phyloP scores from a whole-genome alignment of 73 alveolate genomes.

The Paramecium biaurelia region DNA sequence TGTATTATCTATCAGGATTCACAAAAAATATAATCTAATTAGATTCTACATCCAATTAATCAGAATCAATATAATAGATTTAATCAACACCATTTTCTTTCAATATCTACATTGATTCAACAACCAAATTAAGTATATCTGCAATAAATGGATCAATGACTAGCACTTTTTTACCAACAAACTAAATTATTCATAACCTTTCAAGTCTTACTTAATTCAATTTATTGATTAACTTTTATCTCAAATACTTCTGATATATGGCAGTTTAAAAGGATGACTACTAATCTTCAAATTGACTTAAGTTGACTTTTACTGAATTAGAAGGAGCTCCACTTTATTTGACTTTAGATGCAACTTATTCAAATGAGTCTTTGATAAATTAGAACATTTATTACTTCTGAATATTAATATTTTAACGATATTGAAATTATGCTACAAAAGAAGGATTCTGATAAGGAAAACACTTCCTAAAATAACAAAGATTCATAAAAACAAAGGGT shows the following conservation, averaged over 20 bases:
- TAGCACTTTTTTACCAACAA: conserved; percentile 8
- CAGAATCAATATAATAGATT: not conserved
- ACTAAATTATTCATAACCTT: not conserved
- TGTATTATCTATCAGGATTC: not conserved
- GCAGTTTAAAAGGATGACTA: not conserved
- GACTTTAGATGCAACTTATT: not conserved
- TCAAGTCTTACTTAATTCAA: not conserved
- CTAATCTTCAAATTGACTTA: not conserved
- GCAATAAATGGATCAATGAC: conserved; percentile 40
- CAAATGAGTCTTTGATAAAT: conserved; percentile 7
- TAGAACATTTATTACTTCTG: not conserved
- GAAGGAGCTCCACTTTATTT: not conserved
- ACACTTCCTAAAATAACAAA: not conserved
- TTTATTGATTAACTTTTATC: not conserved
- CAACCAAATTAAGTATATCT: not conserved
- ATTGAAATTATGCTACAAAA: not conserved
- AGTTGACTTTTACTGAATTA: not conserved
- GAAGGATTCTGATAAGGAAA: not conserved
- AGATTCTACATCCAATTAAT: not conserved
- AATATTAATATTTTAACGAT: not conserved
- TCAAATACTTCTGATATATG: not conserved
- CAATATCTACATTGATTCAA: not conserved
- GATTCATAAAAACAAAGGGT: not conserved
- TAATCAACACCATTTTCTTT: conserved; percentile 37
- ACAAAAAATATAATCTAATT: conserved; percentile 9